These are phyloP conservation scores for Fusarium compactum DNA, from an alignment of 2,329 filamentous ascomycete species.

Conservation along the genomic window DNA sequence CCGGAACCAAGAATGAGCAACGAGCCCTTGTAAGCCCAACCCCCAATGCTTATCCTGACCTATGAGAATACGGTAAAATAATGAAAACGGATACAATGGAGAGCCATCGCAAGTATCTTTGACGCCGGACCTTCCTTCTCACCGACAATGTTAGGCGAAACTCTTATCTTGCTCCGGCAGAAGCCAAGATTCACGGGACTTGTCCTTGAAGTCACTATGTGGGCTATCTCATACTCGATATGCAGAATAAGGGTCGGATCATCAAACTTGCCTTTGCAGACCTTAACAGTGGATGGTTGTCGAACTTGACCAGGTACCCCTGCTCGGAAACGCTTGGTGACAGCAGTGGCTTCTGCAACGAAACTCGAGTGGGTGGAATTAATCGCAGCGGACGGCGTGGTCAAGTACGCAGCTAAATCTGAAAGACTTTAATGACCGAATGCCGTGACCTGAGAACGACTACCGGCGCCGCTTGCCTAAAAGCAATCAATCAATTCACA, in stretches of 20 bases:
- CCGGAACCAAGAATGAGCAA: background rate
- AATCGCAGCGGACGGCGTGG: conserved; percentile 15
- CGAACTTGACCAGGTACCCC: conserved; percentile 15
- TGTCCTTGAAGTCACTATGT: conserved; percentile 26
- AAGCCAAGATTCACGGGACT: conserved; percentile 35
- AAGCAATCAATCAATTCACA: conserved; percentile 24
- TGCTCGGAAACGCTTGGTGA: conserved; percentile 20
- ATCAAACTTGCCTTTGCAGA: conserved; percentile 24
- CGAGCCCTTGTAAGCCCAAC: conserved; percentile 15
- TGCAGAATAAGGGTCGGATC: conserved; percentile 28
- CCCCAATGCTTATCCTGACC: conserved; percentile 25
- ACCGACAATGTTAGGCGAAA: conserved; percentile 38
- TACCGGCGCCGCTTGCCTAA: conserved; percentile 33
- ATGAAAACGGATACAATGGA: conserved; percentile 15
- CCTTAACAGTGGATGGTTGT: conserved; percentile 15
- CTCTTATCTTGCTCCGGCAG: conserved; percentile 25
- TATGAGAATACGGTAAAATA: conserved; percentile 13
- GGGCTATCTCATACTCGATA: conserved; percentile 27
- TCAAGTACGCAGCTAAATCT: background rate
- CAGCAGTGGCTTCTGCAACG: conserved; percentile 20
- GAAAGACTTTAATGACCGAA: conserved; percentile 13
- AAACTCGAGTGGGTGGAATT: background rate
- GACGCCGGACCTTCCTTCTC: conserved; percentile 26
- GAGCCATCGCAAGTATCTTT: conserved; percentile 8
- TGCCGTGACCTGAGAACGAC: conserved; percentile 33